These are phyloP conservation scores for Cryptosporidium xiaoi DNA, from an alignment of 169 alveolate genomes.

Conservation along the genomic window DNA sequence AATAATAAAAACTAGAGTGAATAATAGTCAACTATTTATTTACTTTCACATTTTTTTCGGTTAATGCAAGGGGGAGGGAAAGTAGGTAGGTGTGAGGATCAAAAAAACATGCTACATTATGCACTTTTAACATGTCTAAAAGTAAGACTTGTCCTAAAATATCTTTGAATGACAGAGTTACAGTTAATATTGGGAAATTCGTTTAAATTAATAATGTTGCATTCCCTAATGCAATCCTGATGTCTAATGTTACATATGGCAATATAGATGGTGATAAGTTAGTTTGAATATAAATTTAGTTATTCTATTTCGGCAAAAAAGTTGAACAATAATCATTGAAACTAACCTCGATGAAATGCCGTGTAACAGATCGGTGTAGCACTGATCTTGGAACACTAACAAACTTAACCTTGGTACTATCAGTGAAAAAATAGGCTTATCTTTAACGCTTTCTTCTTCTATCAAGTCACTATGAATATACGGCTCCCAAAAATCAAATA, in stretches of 20 bases:
- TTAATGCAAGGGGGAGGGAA: no score
- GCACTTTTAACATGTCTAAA: conserved; percentile 15
- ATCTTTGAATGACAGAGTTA: conserved; percentile 3
- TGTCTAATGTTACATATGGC: background rate
- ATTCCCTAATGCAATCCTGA: background rate
- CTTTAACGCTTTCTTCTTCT: background rate
- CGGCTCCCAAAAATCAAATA: conserved; percentile 73
- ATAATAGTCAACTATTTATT: no score
- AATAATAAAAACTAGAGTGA: no score
- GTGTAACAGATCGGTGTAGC: conserved; percentile 54
- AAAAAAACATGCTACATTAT: no score
- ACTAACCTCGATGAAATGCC: conserved; percentile 64
- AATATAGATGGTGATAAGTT: background rate
- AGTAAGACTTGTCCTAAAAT: conserved; percentile 63
- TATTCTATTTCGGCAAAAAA: background rate
- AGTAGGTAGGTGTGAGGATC: no score
- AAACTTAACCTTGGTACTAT: conserved; percentile 40
- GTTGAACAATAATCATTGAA: background rate
- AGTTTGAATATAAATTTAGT: background rate
- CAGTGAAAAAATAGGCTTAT: conserved; percentile 31
- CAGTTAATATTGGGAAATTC: conserved; percentile 17
- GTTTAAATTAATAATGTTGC: conserved; percentile 15
- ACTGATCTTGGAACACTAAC: conserved; percentile 43
- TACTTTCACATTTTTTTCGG: no score
- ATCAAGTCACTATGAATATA: background rate